These are phyloP conservation scores for Coniella lustricola DNA, from an alignment of 2,329 filamentous ascomycete genomes.

Conservation along the genomic window DNA sequence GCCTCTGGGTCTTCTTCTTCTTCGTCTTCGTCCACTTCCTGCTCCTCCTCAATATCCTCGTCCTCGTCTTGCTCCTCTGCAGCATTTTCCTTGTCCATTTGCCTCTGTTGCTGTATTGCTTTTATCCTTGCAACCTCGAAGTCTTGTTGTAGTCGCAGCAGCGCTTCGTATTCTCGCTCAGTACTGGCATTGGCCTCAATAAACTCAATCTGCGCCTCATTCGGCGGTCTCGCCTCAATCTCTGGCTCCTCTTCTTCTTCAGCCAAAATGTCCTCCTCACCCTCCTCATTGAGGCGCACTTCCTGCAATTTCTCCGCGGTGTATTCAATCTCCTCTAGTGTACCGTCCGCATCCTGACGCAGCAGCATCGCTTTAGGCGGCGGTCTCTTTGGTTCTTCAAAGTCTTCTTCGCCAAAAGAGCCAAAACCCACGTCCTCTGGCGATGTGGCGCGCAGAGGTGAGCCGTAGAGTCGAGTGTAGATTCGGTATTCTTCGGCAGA, in stretches of 20 bases:
- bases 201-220: slow-evolving; percentile 32
- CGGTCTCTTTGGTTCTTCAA: slow-evolving; percentile 16
- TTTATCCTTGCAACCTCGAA: slow-evolving; percentile 40
- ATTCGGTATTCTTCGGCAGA: slow-evolving; percentile 63
- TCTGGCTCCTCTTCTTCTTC: slow-evolving; percentile 31
- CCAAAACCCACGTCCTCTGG: slow-evolving; percentile 51
- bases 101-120: slow-evolving; percentile 25
- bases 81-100: background rate
- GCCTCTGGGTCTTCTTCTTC: slow-evolving; percentile 29
- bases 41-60: slow-evolving; percentile 19
- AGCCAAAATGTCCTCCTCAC: slow-evolving; percentile 19
- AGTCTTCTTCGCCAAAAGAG: slow-evolving; percentile 17
- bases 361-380: slow-evolving; percentile 41
- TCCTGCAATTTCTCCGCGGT: slow-evolving; percentile 26
- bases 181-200: slow-evolving; percentile 44
- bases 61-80: slow-evolving; percentile 26
- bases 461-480: slow-evolving; percentile 76
- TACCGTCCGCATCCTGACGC: slow-evolving; percentile 47
- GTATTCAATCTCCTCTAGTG: slow-evolving; percentile 56
- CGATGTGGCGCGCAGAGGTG: slow-evolving; percentile 56
- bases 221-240: slow-evolving; percentile 20
- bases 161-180: slow-evolving; percentile 47
- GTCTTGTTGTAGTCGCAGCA: slow-evolving; percentile 49
- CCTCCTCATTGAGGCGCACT: slow-evolving; percentile 39
- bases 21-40: slow-evolving; percentile 25